phyloP scores from a whole-genome alignment of 1,284 basidiomycete genomes.

The Ustilago esculenta region DNA sequence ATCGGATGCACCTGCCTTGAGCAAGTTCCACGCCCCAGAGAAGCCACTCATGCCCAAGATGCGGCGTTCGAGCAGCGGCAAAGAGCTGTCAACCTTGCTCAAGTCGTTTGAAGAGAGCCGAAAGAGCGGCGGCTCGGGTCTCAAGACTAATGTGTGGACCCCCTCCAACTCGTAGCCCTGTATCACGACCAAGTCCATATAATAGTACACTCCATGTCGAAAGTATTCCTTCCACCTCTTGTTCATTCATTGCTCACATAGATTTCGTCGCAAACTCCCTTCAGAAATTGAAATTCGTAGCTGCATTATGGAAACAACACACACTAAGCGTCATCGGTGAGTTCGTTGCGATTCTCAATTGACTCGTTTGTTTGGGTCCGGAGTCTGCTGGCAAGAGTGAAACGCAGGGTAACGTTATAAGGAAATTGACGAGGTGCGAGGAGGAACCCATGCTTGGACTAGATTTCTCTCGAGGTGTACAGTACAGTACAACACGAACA shows the following conservation, averaged over 20 bases:
- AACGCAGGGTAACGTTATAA: no score
- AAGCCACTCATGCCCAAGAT: slow-evolving; percentile 54
- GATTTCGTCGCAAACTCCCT: neutral
- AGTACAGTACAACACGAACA: no score
- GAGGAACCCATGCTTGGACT: no score
- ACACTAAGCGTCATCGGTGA: no score
- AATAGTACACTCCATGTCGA: neutral
- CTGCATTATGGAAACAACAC: no score
- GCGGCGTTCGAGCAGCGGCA: slow-evolving; percentile 43
- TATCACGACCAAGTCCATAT: neutral
- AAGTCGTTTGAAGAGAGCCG: slow-evolving; percentile 46
- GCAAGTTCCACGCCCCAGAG: slow-evolving; percentile 53
- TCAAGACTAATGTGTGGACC: slow-evolving; percentile 51
- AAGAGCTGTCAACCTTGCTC: slow-evolving; percentile 39
- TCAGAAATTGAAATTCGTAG: no score
- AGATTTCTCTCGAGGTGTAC: no score
- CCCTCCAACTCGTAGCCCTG: slow-evolving; percentile 14
- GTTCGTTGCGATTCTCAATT: no score
- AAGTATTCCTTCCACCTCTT: no score
- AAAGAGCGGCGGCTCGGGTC: slow-evolving; percentile 31
- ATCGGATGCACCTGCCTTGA: slow-evolving; percentile 46
- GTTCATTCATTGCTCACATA: neutral
- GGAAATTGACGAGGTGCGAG: no score
- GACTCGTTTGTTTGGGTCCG: no score
- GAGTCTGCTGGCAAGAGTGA: no score